A percentile compares a stretch with the other conserved stretches of the same genome.
Evolutionary conservation across 1,284 basidiomycete genomes (phyloP).

Genomic region (Naganishia sp.): DNA sequence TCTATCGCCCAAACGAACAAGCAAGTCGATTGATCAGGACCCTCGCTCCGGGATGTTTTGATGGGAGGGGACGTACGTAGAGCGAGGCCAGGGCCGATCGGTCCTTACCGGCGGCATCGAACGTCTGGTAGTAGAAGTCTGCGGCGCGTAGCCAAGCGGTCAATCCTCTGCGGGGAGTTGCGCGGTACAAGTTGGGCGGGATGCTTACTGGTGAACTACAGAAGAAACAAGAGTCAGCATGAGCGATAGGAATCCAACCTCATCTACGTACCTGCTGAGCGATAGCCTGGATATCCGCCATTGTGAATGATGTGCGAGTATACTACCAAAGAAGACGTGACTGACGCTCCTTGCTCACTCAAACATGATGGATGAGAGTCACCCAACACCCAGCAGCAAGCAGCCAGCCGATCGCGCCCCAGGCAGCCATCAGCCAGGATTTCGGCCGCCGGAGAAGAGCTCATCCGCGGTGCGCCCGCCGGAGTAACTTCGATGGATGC

Average conservation of each 20-base stretch:
- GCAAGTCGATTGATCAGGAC: not conserved
- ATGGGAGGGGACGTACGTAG: conserved; percentile 45
- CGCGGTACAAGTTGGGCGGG: not conserved
- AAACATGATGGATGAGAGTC: too few species aligned
- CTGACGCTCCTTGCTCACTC: too few species aligned
- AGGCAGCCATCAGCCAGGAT: too few species aligned
- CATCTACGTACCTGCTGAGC: conserved; percentile 50
- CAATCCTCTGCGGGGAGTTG: not conserved
- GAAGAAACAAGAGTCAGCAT: conserved; percentile 50
- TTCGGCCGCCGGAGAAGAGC: too few species aligned
- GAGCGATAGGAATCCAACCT: too few species aligned
- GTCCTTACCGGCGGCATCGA: conserved; percentile 43
- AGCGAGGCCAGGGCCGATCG: conserved; percentile 47
- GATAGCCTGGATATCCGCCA: conserved; percentile 69
- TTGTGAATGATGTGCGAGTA: conserved; percentile 44
- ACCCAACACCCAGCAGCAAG: too few species aligned
- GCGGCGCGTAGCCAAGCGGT: not conserved
- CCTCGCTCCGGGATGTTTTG: too few species aligned
- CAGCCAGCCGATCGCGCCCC: too few species aligned
- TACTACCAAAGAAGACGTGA: too few species aligned
- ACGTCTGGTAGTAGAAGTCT: conserved; percentile 55
- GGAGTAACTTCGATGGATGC: conserved; percentile 2
- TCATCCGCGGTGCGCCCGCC: not conserved
- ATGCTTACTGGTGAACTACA: conserved; percentile 61
- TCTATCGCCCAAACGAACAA: conserved; percentile 57